Conservation (phyloP, 2,329 filamentous ascomycete species). For the Colletotrichum sp. region DNA sequence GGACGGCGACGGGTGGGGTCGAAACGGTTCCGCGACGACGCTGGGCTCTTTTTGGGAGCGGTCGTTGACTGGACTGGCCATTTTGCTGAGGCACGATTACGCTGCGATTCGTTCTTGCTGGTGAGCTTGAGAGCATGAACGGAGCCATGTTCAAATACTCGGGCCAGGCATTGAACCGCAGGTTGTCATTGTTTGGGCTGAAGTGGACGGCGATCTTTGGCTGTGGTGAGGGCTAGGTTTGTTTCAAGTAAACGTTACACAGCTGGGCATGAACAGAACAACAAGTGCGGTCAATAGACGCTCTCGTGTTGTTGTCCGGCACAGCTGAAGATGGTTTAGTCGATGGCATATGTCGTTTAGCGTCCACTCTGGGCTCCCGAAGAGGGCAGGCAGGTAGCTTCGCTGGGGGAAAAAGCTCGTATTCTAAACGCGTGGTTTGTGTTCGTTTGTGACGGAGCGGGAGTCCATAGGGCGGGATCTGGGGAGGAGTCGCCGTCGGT, state of each 20-base stretch:
- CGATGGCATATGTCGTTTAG: background rate
- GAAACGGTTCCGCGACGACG: conserved; percentile 17
- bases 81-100: background rate
- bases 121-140: background rate
- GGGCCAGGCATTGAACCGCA: background rate
- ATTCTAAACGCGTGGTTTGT: background rate
- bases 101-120: background rate
- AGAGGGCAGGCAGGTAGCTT: background rate
- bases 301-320: background rate
- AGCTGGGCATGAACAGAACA: background rate
- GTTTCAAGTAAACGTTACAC: conserved; percentile 17
- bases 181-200: background rate
- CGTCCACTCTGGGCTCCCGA: background rate
- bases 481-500: conserved; percentile 1
- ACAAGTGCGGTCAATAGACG: background rate
- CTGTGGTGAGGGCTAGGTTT: background rate
- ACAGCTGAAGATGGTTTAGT: background rate
- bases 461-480: background rate
- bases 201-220: background rate
- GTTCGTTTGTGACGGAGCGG: background rate
- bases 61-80: background rate
- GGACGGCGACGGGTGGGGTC: conserved; percentile 1
- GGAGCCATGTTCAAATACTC: background rate
- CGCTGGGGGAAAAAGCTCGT: background rate
- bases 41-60: background rate